Evolutionary conservation across 2,329 filamentous ascomycete genomes (phyloP), one percentile per base, ranked within the genome.

Genomic region (Lasiodiplodia citricola): DNA sequence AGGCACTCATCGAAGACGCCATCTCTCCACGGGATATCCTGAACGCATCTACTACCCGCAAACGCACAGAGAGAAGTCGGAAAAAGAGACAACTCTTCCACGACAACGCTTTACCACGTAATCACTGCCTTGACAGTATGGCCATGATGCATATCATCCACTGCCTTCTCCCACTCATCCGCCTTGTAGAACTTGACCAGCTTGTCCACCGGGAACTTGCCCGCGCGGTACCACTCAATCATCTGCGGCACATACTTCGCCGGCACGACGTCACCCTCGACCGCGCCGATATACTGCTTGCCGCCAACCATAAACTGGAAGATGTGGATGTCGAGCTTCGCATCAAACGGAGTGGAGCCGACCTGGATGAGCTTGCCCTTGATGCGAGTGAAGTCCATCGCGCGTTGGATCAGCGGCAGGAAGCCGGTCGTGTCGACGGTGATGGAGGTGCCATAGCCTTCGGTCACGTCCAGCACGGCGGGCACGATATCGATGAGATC

Each of bases 11-110:
- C 31, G 81, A 81, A 52, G 85, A 83, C 38, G 62, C 38, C 68
- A 84, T 80, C 10, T 81, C 80, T 0, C 74, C 75, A 11, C 85
- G 75, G 72, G 84, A 83, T 35, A 90, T 85, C 70, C 91, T 81
- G 18, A 83, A 4, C 91, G 82, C 28, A 90, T 85, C 1, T 87
- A 83, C 86, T 88, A 90, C 0, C 82, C 77, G 71, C 90, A 91
- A 0, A 37, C 21, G 31, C 31, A 35, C 35, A 41, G 4, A 35
- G 21, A 47, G 18, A 47, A 47, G n/a, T 10, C 11, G 18, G 21
- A 4, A 16, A 47, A n/a, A 21, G 44, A 8, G 21, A 21, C 44
- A 16, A 14, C 3, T 47, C 44, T 47, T 3, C 3, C 44, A 21
- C 10, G 8, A 38, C 31, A 13, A 23, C 8, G 21, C 10, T 13